Evolutionary conservation across 805 yeast species (phyloP), one percentile per base, ranked within the genome.

Genomic region (Saccharomycopsis vini): DNA sequence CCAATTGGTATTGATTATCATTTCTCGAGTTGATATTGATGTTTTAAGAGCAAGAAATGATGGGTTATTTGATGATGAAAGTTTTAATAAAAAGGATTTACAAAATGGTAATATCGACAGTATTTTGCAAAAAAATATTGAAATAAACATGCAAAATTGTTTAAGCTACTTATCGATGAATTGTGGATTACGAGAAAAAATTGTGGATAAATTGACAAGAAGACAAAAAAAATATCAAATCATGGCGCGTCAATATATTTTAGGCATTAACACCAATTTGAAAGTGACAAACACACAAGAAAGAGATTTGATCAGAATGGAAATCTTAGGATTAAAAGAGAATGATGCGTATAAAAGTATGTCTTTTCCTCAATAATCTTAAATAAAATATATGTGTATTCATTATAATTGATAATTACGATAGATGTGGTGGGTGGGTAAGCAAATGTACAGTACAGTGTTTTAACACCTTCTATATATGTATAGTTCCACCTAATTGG

Each of bases 131-230:
- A 40, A 38, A 20, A 47, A 47, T 24, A 34, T 41, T 26, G 31
- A 30, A 4, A 26, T 32, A 3, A 34, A 24, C 18, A 22, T 48
- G 24, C 39, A 45, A 24, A 48, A 45, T 31, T 39, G 48, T 19
- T 16, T 45, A 20, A 33, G 21, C 4, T 48, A 48, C 26, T 36
- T 48, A 30, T 18, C 18, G 9, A 31, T 45, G 24, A 45, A 48
- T 26, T 46, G 49, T 15, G 51, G 51, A n/a, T 34, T 48, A 5
- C 7, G 51, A 24, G 51, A 48, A 22, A 38, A 30, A 18, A 45
- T 48, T 3, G 39, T 48, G 29, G 51, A 48, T 33, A 45, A 43
- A 30, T 37, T 48, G 26, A 26, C 28, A 6, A 39, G 43, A 31
- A 22, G 51, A 20, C 44, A 48, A 23, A 36, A 28, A 29, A 39